These are phyloP conservation scores for Alternaria solani DNA, from an alignment of 2,329 filamentous ascomycete species.

Conservation along the genomic window DNA sequence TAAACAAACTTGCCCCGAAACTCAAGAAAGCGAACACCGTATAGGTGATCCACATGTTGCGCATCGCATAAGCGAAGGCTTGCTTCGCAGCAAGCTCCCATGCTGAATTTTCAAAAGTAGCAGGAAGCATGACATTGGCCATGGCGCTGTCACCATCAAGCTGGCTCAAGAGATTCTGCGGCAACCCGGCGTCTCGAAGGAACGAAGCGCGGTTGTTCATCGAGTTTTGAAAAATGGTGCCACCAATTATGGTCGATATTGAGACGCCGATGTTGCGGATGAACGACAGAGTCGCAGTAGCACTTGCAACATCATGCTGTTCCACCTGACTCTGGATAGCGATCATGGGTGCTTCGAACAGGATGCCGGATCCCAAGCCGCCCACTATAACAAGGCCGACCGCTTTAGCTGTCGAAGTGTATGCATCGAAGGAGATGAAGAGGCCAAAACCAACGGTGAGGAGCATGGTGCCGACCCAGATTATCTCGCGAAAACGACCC, in stretches of 20 bases:
- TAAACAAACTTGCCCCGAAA: conserved; percentile 50
- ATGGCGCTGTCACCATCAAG: conserved; percentile 67
- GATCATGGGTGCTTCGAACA: conserved; percentile 65
- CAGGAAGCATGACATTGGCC: conserved; percentile 66
- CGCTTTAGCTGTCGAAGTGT: conserved; percentile 44
- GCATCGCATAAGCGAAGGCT: conserved; percentile 54
- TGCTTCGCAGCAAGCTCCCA: conserved; percentile 55
- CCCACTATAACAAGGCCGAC: conserved; percentile 60
- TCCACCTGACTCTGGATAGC: conserved; percentile 63
- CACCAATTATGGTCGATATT: conserved; percentile 59
- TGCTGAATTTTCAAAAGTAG: conserved; percentile 55
- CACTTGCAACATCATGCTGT: conserved; percentile 60
- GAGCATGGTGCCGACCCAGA: conserved; percentile 46
- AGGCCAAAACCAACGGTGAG: conserved; percentile 48
- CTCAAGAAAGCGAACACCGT: conserved; percentile 51
- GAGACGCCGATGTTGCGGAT: conserved; percentile 55
- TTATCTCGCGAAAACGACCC: conserved; percentile 52
- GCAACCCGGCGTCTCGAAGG: conserved; percentile 60
- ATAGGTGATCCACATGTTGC: conserved; percentile 60
- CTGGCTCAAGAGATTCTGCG: conserved; percentile 55
- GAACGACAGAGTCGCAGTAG: conserved; percentile 62
- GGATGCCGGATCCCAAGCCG: conserved; percentile 60
- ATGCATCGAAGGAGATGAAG: conserved; percentile 43
- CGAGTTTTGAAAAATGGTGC: conserved; percentile 63
- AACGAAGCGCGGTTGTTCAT: conserved; percentile 65